Conservation (phyloP, 345 rosid genomes). For the Populus tremula region DNA sequence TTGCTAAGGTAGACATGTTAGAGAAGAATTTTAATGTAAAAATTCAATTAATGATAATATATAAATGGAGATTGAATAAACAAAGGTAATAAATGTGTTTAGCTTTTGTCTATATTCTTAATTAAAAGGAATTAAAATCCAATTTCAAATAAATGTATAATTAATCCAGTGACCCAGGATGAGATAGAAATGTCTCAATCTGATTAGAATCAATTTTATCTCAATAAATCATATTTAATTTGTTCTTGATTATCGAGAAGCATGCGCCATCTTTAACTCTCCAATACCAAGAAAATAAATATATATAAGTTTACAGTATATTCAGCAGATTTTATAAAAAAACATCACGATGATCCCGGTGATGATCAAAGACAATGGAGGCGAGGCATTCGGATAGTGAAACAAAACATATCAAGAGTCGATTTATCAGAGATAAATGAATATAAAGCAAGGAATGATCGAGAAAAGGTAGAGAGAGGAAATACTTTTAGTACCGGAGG, state of each 20-base stretch:
- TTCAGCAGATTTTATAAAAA: background rate
- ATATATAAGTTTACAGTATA: no score
- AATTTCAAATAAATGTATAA: no score
- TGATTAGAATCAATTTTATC: no score
- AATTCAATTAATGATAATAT: background rate
- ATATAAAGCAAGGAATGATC: background rate
- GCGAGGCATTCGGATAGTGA: no score
- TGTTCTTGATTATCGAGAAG: no score
- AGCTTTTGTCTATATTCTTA: background rate
- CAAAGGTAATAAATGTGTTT: background rate
- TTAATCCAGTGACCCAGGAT: no score
- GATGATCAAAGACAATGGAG: no score
- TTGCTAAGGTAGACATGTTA: no score
- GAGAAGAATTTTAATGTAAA: background rate
- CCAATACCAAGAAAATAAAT: background rate
- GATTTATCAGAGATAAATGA: background rate
- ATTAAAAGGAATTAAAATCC: background rate
- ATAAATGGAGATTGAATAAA: background rate
- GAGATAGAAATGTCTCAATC: no score
- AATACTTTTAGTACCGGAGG: constrained; percentile 57
- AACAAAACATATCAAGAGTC: background rate
- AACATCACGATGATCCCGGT: background rate
- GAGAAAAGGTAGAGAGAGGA: background rate
- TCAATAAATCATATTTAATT: no score
- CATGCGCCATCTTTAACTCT: no score